Conservation (phyloP, 2,329 filamentous ascomycete species). For the Septoria petroselini region DNA sequence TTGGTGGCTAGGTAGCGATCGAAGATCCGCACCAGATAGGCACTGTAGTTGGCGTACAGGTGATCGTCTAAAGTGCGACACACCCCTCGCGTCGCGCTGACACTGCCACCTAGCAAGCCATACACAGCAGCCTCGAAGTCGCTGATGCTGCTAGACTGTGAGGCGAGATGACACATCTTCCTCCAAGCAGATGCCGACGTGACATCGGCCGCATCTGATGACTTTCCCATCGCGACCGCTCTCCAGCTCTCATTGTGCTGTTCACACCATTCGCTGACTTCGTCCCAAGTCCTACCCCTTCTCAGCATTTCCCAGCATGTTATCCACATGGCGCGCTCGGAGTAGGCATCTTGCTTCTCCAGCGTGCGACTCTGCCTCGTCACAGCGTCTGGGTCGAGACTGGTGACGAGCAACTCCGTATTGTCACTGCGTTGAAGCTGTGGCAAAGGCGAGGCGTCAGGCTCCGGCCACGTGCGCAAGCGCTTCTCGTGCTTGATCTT, state of each 20-base stretch:
- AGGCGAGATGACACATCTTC: conserved; percentile 71
- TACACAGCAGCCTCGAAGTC: conserved; percentile 88
- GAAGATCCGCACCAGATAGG: conserved; percentile 76
- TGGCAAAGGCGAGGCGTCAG: conserved; percentile 54
- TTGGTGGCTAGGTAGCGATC: conserved; percentile 63
- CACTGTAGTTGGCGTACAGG: conserved; percentile 83
- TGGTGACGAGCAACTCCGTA: conserved; percentile 69
- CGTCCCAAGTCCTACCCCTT: conserved; percentile 69
- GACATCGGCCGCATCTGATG: conserved; percentile 40
- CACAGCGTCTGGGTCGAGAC: conserved; percentile 88
- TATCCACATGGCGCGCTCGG: conserved; percentile 87
- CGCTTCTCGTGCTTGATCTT: conserved; percentile 88
- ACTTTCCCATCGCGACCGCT: conserved; percentile 72
- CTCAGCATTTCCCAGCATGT: conserved; percentile 92
- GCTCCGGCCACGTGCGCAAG: conserved; percentile 54
- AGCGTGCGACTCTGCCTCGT: conserved; percentile 73
- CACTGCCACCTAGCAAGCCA: conserved; percentile 81
- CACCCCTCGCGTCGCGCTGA: conserved; percentile 70
- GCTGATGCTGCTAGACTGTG: conserved; percentile 63
- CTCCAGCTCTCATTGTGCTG: conserved; percentile 87
- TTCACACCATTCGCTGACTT: conserved; percentile 80
- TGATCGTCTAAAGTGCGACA: conserved; percentile 81
- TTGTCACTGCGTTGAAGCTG: conserved; percentile 46
- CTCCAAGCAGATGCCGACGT: conserved; percentile 58
- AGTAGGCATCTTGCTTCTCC: conserved; percentile 79